Evolutionary conservation across 1,284 basidiomycete species (phyloP).

Genomic region (Tausonia pullulans): DNA sequence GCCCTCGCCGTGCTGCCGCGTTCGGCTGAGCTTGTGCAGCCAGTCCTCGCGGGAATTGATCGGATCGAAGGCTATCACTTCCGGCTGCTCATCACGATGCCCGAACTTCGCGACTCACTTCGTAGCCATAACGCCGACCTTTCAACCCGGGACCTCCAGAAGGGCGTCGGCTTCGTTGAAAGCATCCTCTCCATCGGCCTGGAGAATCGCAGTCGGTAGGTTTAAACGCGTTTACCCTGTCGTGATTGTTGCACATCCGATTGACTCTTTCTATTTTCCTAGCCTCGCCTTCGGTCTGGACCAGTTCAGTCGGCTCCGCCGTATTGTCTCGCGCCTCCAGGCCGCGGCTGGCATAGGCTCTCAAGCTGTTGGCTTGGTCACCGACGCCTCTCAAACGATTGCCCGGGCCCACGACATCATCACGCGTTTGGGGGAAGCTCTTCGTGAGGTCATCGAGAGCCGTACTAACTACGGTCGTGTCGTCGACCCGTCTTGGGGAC

Average conservation of each 20-base stretch:
- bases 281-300: conserved; percentile 3
- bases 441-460: background rate
- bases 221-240: background rate
- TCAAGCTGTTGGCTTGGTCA: background rate
- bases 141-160: conserved; percentile 68
- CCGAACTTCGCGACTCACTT: conserved; percentile 53
- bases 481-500: background rate
- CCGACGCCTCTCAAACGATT: background rate
- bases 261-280: background rate
- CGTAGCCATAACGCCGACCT: conserved; percentile 69
- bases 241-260: background rate
- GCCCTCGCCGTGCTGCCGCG: conserved; percentile 28
- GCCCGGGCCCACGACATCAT: background rate
- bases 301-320: background rate
- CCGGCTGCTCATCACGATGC: conserved; percentile 56
- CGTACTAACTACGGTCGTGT: conserved; percentile 3
- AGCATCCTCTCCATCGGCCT: conserved; percentile 58
- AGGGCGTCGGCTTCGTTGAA: conserved; percentile 69
- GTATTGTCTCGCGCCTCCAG: background rate
- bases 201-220: conserved; percentile 39
- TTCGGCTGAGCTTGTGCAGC: background rate
- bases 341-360: background rate
- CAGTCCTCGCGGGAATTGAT: background rate
- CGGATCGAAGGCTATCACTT: conserved; percentile 56
- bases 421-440: background rate